phyloP scores from a whole-genome alignment of 116 monocot species.

The Zostera marina region DNA sequence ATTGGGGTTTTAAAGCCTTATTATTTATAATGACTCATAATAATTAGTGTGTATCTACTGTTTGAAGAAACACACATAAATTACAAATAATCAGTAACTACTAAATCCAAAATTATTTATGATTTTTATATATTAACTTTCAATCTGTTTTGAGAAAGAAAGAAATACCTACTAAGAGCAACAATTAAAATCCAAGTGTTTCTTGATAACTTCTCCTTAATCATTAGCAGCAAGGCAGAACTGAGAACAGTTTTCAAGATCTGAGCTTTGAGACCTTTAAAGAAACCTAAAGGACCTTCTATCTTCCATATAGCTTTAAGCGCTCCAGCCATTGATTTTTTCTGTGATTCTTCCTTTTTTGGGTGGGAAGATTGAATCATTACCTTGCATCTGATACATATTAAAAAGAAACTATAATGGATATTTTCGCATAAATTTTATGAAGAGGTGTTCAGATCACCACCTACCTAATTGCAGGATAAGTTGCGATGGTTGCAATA shows the following conservation, averaged over 20 bases:
- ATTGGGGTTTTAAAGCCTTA: too few species aligned
- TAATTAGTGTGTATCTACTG: too few species aligned
- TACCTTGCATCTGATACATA: slow-evolving; percentile 65
- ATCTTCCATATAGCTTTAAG: slow-evolving; percentile 57
- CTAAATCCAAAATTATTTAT: too few species aligned
- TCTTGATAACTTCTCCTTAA: slow-evolving; percentile 85
- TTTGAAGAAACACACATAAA: too few species aligned
- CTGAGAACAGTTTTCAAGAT: slow-evolving; percentile 91
- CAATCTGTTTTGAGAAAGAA: slow-evolving; percentile 40
- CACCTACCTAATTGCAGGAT: slow-evolving; percentile 81
- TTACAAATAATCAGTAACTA: too few species aligned
- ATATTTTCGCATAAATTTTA: not conserved
- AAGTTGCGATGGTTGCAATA: slow-evolving; percentile 65
- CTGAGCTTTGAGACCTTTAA: slow-evolving; percentile 88
- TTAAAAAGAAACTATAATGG: too few species aligned
- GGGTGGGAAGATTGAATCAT: slow-evolving; percentile 67
- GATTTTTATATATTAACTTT: too few species aligned
- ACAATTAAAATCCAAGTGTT: slow-evolving; percentile 72
- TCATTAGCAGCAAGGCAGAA: slow-evolving; percentile 91
- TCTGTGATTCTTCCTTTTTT: slow-evolving; percentile 11
- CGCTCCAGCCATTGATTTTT: slow-evolving; percentile 43
- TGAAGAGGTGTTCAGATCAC: not conserved
- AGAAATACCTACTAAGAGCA: slow-evolving; percentile 47
- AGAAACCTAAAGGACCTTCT: slow-evolving; percentile 79
- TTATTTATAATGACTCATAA: too few species aligned